Percentiles rank a stretch among this genome's conserved stretches.
These are phyloP conservation scores for Allomyces macrogynus DNA, from an alignment of 192 early-diverging fungal genomes.

Conservation along the genomic window DNA sequence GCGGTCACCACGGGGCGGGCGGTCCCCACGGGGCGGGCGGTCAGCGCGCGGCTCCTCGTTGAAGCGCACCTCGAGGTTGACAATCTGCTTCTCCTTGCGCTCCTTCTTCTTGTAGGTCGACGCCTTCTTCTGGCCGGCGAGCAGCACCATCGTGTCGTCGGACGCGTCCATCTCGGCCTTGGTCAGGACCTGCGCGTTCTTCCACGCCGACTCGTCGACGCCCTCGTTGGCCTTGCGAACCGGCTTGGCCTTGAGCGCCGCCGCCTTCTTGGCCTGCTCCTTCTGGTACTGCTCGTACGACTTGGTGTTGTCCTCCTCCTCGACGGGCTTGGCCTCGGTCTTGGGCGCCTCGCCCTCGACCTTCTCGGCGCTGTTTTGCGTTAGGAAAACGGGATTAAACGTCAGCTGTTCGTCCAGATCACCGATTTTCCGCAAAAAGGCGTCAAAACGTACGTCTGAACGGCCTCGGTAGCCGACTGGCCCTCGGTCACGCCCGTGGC, in stretches of 20 bases:
- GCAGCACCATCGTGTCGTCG: conserved; percentile 43
- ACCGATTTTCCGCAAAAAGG: background rate
- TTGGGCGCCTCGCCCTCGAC: background rate
- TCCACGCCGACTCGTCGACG: conserved; percentile 61
- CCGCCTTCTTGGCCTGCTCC: conserved; percentile 40
- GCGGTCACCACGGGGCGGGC: background rate
- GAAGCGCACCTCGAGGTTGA: conserved; percentile 67
- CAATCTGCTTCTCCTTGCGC: conserved; percentile 46
- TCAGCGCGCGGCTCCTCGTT: conserved; percentile 39
- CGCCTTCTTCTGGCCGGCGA: conserved; percentile 20
- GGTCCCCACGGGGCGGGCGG: background rate
- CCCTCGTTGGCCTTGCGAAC: conserved; percentile 76
- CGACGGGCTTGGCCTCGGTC: background rate
- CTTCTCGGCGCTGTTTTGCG: background rate
- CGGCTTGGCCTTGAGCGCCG: conserved; percentile 31
- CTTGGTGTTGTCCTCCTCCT: background rate
- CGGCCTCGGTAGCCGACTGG: background rate
- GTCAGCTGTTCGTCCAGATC: too few species aligned
- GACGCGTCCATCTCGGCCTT: conserved; percentile 56
- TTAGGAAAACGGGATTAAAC: background rate
- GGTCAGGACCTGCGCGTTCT: conserved; percentile 46
- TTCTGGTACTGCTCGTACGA: conserved; percentile 43
- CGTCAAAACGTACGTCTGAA: background rate
- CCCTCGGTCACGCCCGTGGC: background rate
- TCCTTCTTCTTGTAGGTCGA: conserved; percentile 31